Evolutionary conservation across 2,329 filamentous ascomycete species (phyloP).

Genomic region (Albifimbria verrucaria): DNA sequence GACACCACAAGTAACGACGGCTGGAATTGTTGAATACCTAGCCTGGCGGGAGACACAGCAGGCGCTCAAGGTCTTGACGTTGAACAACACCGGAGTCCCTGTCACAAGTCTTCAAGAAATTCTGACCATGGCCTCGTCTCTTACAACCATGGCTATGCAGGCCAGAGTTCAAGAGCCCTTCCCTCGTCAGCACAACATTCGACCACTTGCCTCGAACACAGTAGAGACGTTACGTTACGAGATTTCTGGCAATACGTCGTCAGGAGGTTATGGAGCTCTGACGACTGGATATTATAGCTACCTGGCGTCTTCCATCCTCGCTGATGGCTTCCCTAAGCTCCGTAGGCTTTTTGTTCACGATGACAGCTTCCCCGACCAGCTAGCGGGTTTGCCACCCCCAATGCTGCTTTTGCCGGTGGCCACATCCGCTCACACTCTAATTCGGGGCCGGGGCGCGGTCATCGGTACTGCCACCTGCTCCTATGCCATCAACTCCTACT

Average conservation of each 20-base stretch:
- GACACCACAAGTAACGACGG: slow-evolving; percentile 66
- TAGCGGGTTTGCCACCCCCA: slow-evolving; percentile 71
- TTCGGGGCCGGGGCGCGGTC: slow-evolving; percentile 19
- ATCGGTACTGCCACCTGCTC: slow-evolving; percentile 21
- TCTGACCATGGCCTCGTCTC: slow-evolving; percentile 52
- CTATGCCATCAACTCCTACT: slow-evolving; percentile 19
- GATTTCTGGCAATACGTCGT: slow-evolving; percentile 60
- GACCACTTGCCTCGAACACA: slow-evolving; percentile 64
- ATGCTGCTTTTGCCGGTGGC: slow-evolving; percentile 25
- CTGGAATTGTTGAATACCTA: slow-evolving; percentile 69
- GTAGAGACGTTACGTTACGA: slow-evolving; percentile 78
- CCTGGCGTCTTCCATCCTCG: slow-evolving; percentile 76
- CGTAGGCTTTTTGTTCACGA: slow-evolving; percentile 82
- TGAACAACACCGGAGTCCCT: slow-evolving; percentile 70
- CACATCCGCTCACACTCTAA: slow-evolving; percentile 30
- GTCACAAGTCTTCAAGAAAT: slow-evolving; percentile 59
- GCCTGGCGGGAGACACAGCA: slow-evolving; percentile 55
- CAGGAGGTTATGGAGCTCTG: slow-evolving; percentile 55
- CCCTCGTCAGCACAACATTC: slow-evolving; percentile 43
- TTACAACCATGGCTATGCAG: slow-evolving; percentile 56
- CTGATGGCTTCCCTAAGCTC: slow-evolving; percentile 70
- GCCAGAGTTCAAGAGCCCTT: slow-evolving; percentile 48
- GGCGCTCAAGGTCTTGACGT: slow-evolving; percentile 63
- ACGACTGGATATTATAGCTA: slow-evolving; percentile 76
- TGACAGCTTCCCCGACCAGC: slow-evolving; percentile 73